Percentiles rank a stretch among this genome's conserved stretches.
These are phyloP conservation scores for Hanseniaspora guilliermondii DNA, from an alignment of 805 yeast genomes.

Conservation along the genomic window DNA sequence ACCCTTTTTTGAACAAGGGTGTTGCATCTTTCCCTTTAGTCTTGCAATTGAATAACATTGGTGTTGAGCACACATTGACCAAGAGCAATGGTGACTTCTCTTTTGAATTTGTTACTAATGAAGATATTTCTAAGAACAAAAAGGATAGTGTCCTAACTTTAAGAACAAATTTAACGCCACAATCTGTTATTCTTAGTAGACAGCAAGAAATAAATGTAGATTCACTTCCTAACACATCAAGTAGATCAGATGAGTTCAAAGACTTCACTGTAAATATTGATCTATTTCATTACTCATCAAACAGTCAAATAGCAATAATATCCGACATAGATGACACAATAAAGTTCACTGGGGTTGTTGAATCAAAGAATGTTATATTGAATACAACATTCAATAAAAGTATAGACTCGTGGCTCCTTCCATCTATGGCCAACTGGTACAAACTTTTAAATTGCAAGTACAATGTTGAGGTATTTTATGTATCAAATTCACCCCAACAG, in stretches of 20 bases:
- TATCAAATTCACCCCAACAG: slow-evolving; percentile 93
- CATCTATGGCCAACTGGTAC: slow-evolving; percentile 67
- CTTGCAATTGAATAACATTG: slow-evolving; percentile 39
- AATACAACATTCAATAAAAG: slow-evolving; percentile 62
- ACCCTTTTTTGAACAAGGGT: slow-evolving; percentile 57
- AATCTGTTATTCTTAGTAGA: not conserved
- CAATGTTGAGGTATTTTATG: slow-evolving; percentile 67
- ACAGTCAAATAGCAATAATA: slow-evolving; percentile 55
- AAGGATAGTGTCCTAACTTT: slow-evolving; percentile 37
- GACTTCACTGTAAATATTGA: slow-evolving; percentile 16
- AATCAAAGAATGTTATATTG: slow-evolving; percentile 73
- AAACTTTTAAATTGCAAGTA: slow-evolving; percentile 33
- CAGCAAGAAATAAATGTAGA: not conserved
- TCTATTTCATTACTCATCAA: slow-evolving; percentile 15
- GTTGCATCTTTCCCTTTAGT: slow-evolving; percentile 45
- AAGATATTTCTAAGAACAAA: slow-evolving; percentile 45
- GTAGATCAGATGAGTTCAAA: not conserved
- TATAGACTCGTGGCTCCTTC: slow-evolving; percentile 54
- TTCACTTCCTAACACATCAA: not conserved
- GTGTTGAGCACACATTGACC: slow-evolving; percentile 27
- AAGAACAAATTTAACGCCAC: slow-evolving; percentile 36
- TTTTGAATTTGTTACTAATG: slow-evolving; percentile 39
- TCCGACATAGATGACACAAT: slow-evolving; percentile 94
- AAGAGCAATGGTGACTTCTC: slow-evolving; percentile 65
- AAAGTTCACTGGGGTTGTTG: slow-evolving; percentile 77